phyloP scores from a whole-genome alignment of 2,329 filamentous ascomycete genomes.

The Ceratocystis huliohia region DNA sequence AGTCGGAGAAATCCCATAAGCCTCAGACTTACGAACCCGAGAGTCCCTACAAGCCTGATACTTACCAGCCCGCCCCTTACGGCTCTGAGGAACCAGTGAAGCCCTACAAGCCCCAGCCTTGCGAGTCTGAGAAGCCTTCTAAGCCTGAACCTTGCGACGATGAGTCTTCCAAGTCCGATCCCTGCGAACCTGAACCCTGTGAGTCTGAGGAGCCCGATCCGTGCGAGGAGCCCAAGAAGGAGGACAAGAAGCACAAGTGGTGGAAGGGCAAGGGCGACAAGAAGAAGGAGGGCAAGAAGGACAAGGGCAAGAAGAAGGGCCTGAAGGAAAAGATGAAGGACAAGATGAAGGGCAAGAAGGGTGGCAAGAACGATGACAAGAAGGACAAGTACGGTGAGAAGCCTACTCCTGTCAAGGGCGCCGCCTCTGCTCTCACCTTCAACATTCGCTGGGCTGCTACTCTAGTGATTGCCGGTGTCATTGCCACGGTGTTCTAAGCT shows the following conservation, averaged over 20 bases:
- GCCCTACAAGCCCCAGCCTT: slow-evolving; percentile 10
- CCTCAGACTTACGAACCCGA: slow-evolving; percentile 9
- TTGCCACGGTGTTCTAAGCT: slow-evolving; percentile 18
- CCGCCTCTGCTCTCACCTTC: slow-evolving; percentile 13
- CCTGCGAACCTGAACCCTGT: slow-evolving; percentile 2
- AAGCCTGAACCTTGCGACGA: slow-evolving; percentile 11
- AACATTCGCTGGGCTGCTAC: slow-evolving; percentile 20
- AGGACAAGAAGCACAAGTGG: slow-evolving; percentile 22
- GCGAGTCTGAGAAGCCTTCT: slow-evolving; percentile 11
- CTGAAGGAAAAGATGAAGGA: slow-evolving; percentile 18
- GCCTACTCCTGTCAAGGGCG: slow-evolving; percentile 18
- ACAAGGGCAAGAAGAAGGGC: slow-evolving; percentile 14
- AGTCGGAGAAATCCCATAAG: slow-evolving; percentile 8
- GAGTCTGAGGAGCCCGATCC: slow-evolving; percentile 14
- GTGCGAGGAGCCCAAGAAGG: slow-evolving; percentile 17
- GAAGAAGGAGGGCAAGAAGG: slow-evolving; percentile 18
- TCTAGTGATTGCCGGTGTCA: slow-evolving; percentile 14
- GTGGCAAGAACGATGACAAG: slow-evolving; percentile 15
- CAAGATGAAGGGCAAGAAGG: slow-evolving; percentile 19
- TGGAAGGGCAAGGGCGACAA: slow-evolving; percentile 20
- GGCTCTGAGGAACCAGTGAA: slow-evolving; percentile 7
- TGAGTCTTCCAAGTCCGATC: background rate
- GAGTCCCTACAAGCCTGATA: slow-evolving; percentile 11
- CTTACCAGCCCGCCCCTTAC: background rate
- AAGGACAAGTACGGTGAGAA: slow-evolving; percentile 19